A percentile compares a stretch with the other conserved stretches of the same genome.
phyloP scores from a whole-genome alignment of 768 basidiomycete species.

The Suillus discolor region DNA sequence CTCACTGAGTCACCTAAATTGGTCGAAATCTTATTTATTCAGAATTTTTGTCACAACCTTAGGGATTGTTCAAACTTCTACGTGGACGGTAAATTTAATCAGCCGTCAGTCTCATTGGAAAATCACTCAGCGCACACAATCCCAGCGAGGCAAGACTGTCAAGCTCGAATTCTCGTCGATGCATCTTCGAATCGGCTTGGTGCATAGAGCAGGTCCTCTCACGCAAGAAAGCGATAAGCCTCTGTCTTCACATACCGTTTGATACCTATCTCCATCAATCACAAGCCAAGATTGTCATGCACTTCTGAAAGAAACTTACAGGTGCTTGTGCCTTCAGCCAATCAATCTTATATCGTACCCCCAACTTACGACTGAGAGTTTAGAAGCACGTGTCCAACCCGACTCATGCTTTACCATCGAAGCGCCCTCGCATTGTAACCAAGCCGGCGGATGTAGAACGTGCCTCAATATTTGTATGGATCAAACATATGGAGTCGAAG shows the following conservation, averaged over 20 bases:
- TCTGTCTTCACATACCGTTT: too few relatives aligned
- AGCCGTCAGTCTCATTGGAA: too few relatives aligned
- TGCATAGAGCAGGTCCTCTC: background rate
- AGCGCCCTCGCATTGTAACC: conserved; percentile 32
- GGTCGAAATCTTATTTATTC: too few relatives aligned
- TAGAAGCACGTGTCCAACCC: too few relatives aligned
- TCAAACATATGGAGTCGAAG: conserved; percentile 32
- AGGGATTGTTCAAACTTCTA: background rate
- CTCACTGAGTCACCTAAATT: background rate
- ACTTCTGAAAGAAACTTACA: background rate
- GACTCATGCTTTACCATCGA: conserved; percentile 16
- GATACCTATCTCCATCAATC: too few relatives aligned
- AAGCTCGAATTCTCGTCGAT: background rate
- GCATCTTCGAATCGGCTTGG: background rate
- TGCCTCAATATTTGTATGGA: conserved; percentile 18
- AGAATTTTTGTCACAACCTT: background rate
- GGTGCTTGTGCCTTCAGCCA: too few relatives aligned
- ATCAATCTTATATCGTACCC: too few relatives aligned
- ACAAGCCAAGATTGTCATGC: background rate
- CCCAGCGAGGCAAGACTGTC: background rate
- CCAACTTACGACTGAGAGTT: too few relatives aligned
- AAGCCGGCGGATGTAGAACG: conserved; percentile 37
- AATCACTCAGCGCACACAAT: background rate
- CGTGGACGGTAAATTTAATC: background rate
- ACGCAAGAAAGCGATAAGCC: background rate